Percentiles rank a stretch among this genome's conserved stretches.
These are phyloP conservation scores for Elsinoe batatas DNA, from an alignment of 2,329 filamentous ascomycete genomes.

Conservation along the genomic window DNA sequence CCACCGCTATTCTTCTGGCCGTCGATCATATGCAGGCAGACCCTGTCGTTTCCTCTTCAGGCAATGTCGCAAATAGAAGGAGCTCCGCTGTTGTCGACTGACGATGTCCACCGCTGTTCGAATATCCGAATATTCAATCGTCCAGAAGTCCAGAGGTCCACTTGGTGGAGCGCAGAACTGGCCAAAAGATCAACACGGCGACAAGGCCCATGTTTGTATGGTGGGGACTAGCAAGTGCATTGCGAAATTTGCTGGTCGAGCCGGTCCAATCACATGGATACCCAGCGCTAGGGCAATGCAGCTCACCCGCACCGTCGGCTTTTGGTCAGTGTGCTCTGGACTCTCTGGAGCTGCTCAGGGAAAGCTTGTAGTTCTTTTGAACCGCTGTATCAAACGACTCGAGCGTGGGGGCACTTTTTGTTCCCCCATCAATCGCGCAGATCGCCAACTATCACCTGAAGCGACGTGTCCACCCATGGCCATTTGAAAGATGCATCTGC, in stretches of 20 bases:
- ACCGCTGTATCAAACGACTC: neutral
- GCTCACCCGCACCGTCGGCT: neutral
- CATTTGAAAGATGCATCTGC: neutral
- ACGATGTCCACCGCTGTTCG: neutral
- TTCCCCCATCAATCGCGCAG: neutral
- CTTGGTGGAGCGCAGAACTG: neutral
- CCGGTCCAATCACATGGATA: slow-evolving; percentile 1
- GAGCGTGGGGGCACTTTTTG: slow-evolving; percentile 1
- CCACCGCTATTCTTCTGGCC: slow-evolving; percentile 2
- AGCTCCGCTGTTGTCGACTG: neutral
- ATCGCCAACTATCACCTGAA: neutral
- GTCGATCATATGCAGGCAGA: slow-evolving; percentile 3
- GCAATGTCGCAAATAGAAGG: slow-evolving; percentile 2
- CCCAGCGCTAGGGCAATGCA: slow-evolving; percentile 1
- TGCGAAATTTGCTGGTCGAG: slow-evolving; percentile 7
- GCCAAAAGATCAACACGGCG: slow-evolving; percentile 7
- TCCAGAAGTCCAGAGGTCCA: neutral
- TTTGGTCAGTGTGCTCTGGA: neutral
- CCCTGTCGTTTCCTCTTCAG: neutral
- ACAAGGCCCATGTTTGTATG: slow-evolving; percentile 5
- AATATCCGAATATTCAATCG: neutral
- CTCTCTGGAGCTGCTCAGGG: neutral
- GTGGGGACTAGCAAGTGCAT: slow-evolving; percentile 4
- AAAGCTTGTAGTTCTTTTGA: neutral
- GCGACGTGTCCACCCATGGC: neutral